phyloP scores from a whole-genome alignment of 345 rosid species.

The Eucalyptus cloeziana region DNA sequence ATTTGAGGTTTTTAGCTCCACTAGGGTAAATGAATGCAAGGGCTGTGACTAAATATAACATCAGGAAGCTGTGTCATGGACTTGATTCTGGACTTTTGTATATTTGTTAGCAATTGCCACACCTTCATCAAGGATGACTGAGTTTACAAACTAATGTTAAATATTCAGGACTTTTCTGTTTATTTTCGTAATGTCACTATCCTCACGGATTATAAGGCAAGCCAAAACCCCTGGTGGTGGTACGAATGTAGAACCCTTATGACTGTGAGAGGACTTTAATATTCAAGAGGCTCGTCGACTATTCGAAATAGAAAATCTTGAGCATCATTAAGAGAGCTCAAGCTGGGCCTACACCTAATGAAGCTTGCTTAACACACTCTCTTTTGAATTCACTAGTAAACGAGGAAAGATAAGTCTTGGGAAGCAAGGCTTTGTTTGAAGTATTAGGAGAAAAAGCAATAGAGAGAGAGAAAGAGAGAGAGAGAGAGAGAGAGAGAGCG shows the following conservation, averaged over 20 bases:
- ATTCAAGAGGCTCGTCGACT: neutral
- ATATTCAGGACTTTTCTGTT: neutral
- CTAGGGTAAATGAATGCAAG: neutral
- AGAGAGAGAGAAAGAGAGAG: neutral
- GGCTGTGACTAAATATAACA: neutral
- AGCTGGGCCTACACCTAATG: neutral
- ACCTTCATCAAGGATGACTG: neutral
- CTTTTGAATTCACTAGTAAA: neutral
- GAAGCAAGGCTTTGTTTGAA: constrained; percentile 14
- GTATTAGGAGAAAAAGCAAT: neutral
- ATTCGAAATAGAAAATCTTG: neutral
- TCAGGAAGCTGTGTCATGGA: neutral
- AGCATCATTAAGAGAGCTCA: neutral
- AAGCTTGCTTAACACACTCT: neutral
- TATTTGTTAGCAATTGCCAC: neutral
- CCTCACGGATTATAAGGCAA: neutral
- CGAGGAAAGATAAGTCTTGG: neutral
- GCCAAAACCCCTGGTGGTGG: neutral
- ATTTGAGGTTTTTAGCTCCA: neutral
- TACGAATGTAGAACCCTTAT: neutral
- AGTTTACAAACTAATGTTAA: neutral
- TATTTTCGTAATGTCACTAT: neutral
- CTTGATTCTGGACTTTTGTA: neutral
- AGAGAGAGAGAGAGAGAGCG: neutral
- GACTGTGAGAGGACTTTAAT: neutral